Percentiles rank a stretch among this genome's conserved stretches.
Conservation (phyloP, 805 yeast genomes). For the Metschnikowia continentalis region DNA sequence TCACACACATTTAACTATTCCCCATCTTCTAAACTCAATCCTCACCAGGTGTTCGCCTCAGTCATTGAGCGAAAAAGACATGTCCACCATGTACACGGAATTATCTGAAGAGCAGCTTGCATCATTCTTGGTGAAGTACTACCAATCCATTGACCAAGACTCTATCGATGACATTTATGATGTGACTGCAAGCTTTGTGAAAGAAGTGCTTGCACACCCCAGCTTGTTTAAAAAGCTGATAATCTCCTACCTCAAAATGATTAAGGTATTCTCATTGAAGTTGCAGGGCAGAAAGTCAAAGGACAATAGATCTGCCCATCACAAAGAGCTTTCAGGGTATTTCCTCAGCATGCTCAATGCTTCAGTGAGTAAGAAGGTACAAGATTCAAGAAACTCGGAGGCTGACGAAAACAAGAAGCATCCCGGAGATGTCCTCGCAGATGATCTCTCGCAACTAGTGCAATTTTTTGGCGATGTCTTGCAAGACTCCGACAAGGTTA, state of each 20-base stretch:
- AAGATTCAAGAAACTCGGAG: background rate
- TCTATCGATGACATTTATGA: constrained; percentile 77
- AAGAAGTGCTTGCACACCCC: constrained; percentile 49
- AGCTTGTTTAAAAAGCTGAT: constrained; percentile 45
- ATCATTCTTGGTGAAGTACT: constrained; percentile 56
- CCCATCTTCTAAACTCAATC: constrained; percentile 58
- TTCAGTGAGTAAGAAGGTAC: constrained; percentile 6
- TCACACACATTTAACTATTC: constrained; percentile 68
- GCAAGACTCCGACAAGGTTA: constrained; percentile 60
- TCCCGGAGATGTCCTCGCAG: constrained; percentile 32
- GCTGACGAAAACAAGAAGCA: background rate
- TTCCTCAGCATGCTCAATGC: constrained; percentile 29
- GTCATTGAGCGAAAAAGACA: constrained; percentile 25
- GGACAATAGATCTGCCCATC: constrained; percentile 28
- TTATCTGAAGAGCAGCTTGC: constrained; percentile 45
- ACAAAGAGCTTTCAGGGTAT: constrained; percentile 43
- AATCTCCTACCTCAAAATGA: constrained; percentile 51
- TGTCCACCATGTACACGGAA: constrained; percentile 46
- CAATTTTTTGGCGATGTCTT: constrained; percentile 36
- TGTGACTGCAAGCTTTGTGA: constrained; percentile 53
- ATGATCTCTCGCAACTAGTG: constrained; percentile 9
- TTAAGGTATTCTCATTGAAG: constrained; percentile 51
- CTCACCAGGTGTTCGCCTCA: constrained; percentile 41
- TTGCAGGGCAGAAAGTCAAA: constrained; percentile 57
- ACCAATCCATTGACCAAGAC: constrained; percentile 65